Evolutionary conservation across 352 stramenopile genomes (phyloP).

Genomic region (Globisporangium polare): DNA sequence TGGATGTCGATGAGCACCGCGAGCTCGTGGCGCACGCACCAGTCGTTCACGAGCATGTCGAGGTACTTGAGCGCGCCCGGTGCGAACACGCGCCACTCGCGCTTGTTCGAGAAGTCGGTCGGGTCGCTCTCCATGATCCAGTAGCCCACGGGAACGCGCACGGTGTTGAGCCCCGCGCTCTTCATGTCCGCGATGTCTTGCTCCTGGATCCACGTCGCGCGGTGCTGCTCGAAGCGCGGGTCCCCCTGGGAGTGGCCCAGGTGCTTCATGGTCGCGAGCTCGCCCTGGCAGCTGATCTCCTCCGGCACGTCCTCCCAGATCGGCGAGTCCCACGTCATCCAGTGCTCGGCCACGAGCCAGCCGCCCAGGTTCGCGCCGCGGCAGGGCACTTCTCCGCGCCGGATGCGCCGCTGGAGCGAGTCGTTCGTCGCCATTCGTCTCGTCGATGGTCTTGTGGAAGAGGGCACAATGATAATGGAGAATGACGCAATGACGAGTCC

Average conservation of each 20-base stretch:
- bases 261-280: conserved; percentile 49
- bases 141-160: conserved; percentile 76
- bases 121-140: conserved; percentile 64
- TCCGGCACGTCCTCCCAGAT: conserved; percentile 78
- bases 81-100: conserved; percentile 37
- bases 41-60: conserved; percentile 77
- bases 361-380: conserved; percentile 81
- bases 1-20: conserved; percentile 81
- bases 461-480: neutral
- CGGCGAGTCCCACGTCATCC: conserved; percentile 73
- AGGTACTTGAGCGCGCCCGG: conserved; percentile 50
- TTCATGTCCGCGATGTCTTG: conserved; percentile 67
- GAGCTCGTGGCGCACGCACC: conserved; percentile 57
- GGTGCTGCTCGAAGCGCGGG: conserved; percentile 70
- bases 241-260: conserved; percentile 46
- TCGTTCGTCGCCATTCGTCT: conserved; percentile 12
- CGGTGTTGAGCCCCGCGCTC: conserved; percentile 57
- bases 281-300: conserved; percentile 43
- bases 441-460: neutral
- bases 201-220: conserved; percentile 72
- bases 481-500: neutral
- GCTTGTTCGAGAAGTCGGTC: conserved; percentile 46
- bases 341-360: conserved; percentile 83
- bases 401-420: conserved; percentile 25
- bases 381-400: conserved; percentile 32